Conservation (phyloP, 495 filamentous ascomycete species). For the Penicillium taxi region DNA sequence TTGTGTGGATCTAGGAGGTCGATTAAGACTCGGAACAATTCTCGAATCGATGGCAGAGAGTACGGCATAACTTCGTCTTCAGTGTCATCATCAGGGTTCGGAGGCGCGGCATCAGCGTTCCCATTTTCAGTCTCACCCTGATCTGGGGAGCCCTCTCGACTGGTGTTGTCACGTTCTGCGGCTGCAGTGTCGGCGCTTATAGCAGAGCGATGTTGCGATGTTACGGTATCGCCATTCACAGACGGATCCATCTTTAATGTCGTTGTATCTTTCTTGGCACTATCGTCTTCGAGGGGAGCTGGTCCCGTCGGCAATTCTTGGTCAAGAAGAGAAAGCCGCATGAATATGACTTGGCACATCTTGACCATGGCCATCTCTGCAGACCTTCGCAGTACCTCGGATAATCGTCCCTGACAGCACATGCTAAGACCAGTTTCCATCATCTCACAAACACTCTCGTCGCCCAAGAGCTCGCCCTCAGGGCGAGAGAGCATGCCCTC, state of each 20-base stretch:
- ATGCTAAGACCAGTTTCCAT: conserved; percentile 98
- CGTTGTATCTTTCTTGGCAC: conserved; percentile 45
- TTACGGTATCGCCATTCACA: conserved; percentile 61
- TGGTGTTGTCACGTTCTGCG: conserved; percentile 28
- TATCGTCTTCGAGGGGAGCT: conserved; percentile 45
- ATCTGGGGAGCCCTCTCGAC: conserved; percentile 28
- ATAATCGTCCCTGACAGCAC: conserved; percentile 88
- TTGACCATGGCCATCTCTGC: conserved; percentile 96
- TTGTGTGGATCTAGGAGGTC: conserved; percentile 92
- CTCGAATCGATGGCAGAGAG: conserved; percentile 84
- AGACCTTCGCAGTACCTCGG: conserved; percentile 80
- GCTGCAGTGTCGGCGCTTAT: conserved; percentile 36
- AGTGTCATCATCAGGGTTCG: conserved; percentile 27
- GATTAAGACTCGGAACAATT: conserved; percentile 91
- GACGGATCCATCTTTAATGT: conserved; percentile 81
- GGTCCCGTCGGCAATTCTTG: conserved; percentile 55
- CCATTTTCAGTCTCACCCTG: conserved; percentile 30
- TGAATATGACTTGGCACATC: conserved; percentile 98
- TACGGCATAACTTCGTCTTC: conserved; percentile 73
- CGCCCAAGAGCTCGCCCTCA: conserved; percentile 81
- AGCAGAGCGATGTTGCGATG: conserved; percentile 39
- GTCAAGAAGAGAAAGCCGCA: conserved; percentile 79
- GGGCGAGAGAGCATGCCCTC: conserved; percentile 93
- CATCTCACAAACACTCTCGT: conserved; percentile 98
- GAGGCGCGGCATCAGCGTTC: conserved; percentile 40